Percentiles rank a stretch among this genome's conserved stretches.
Evolutionary conservation across 805 yeast species (phyloP).

Genomic region (Sungouiella blattae): DNA sequence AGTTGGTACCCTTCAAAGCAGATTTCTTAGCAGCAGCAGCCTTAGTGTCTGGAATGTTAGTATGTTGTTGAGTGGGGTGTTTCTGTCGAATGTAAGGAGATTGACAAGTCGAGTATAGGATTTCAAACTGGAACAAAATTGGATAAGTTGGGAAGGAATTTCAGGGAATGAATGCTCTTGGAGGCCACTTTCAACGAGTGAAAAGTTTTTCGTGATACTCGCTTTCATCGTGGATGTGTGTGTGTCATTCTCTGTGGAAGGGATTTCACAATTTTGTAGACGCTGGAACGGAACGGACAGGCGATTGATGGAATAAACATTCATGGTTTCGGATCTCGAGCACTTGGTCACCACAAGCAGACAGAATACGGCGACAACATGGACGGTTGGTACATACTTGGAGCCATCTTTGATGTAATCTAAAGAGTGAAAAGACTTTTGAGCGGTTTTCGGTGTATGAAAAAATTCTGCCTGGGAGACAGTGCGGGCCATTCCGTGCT

Average conservation of each 20-base stretch:
- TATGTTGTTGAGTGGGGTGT: constrained; percentile 6
- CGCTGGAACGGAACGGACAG: too few relatives aligned
- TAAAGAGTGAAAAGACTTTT: constrained; percentile 12
- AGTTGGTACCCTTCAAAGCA: constrained; percentile 95
- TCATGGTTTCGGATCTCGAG: too few relatives aligned
- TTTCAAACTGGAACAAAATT: neutral
- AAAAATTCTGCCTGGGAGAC: constrained; percentile 9
- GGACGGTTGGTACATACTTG: constrained; percentile 17
- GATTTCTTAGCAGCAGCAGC: constrained; percentile 99
- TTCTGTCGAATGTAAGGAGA: neutral
- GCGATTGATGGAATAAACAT: too few relatives aligned
- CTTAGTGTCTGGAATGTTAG: constrained; percentile 48
- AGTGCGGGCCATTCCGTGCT: neutral
- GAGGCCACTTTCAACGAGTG: too few relatives aligned
- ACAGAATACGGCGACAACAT: too few relatives aligned
- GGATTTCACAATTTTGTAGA: too few relatives aligned
- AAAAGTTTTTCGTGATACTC: too few relatives aligned
- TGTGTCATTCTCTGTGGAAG: too few relatives aligned
- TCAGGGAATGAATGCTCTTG: too few relatives aligned
- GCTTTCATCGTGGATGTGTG: too few relatives aligned
- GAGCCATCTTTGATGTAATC: constrained; percentile 17
- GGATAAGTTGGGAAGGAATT: neutral
- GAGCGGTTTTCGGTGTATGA: constrained; percentile 6
- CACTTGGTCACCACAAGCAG: too few relatives aligned
- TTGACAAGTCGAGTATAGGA: neutral